A percentile compares a stretch with the other conserved stretches of the same genome.
These are phyloP conservation scores for Lonicera japonica DNA, from an alignment of 129 eudicot genomes.

Conservation along the genomic window DNA sequence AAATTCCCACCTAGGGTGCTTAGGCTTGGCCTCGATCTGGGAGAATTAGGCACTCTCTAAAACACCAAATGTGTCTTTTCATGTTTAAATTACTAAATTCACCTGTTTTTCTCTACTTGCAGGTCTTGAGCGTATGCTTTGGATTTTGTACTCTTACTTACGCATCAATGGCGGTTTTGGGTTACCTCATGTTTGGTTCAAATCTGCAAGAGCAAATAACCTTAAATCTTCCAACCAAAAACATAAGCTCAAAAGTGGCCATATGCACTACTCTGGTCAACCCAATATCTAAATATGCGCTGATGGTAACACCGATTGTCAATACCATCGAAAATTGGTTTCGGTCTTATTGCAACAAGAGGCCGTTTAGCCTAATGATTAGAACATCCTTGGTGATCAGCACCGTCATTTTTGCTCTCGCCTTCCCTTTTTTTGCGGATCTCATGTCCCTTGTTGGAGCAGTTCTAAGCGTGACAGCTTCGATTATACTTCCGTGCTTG, in stretches of 20 bases:
- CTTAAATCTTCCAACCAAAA: conserved; percentile 68
- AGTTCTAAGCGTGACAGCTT: conserved; percentile 54
- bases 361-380: conserved; percentile 36
- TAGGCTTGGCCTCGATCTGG: too few relatives aligned
- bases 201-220: conserved; percentile 62
- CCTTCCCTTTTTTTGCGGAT: conserved; percentile 63
- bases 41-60: too few relatives aligned
- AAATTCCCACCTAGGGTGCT: too few relatives aligned
- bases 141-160: conserved; percentile 59
- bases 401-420: conserved; percentile 57
- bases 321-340: conserved; percentile 44
- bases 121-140: conserved; percentile 82
- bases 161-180: conserved; percentile 74
- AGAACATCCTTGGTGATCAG: conserved; percentile 57
- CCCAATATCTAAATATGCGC: conserved; percentile 84
- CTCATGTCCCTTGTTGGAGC: conserved; percentile 92
- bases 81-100: not conserved
- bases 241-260: conserved; percentile 69
- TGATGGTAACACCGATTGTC: conserved; percentile 75
- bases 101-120: conserved; percentile 8
- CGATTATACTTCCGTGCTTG: conserved; percentile 61
- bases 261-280: conserved; percentile 79
- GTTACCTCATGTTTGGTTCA: conserved; percentile 78
- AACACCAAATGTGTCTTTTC: too few relatives aligned
- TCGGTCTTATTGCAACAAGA: conserved; percentile 23